Evolutionary conservation across 306 rosid genomes (phyloP).

Genomic region (Begonia loranthoides): DNA sequence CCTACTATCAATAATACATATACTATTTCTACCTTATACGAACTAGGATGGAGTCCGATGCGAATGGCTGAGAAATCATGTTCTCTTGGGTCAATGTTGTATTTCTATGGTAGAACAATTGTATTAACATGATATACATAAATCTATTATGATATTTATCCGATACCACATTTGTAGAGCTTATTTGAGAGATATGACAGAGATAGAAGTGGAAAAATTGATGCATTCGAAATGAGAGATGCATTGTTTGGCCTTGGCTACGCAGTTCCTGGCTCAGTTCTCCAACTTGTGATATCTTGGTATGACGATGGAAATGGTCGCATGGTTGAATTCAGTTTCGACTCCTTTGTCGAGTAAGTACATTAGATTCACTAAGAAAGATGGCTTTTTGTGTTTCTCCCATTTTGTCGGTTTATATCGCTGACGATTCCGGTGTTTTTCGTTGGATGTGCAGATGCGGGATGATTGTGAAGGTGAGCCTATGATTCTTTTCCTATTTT

Average conservation of each 20-base stretch:
- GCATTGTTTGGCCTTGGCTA: conserved; percentile 78
- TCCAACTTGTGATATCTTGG: conserved; percentile 56
- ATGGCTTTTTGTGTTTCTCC: too few species aligned
- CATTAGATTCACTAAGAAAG: background rate
- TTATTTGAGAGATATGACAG: conserved; percentile 72
- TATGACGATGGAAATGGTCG: conserved; percentile 45
- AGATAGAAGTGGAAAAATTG: conserved; percentile 81
- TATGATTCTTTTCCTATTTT: background rate
- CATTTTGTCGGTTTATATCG: too few species aligned
- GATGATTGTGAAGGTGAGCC: conserved; percentile 70
- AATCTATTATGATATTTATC: too few species aligned
- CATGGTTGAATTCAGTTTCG: conserved; percentile 57
- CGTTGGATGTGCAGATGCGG: conserved; percentile 64
- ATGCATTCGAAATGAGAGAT: conserved; percentile 70
- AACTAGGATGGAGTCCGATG: too few species aligned
- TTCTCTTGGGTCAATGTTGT: too few species aligned
- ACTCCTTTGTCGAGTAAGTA: conserved; percentile 72
- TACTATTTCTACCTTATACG: too few species aligned
- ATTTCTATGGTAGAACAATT: too few species aligned
- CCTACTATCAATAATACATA: too few species aligned
- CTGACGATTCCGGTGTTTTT: background rate
- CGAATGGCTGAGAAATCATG: too few species aligned
- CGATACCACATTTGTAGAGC: conserved; percentile 22
- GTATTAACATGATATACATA: too few species aligned
- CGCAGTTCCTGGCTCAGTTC: conserved; percentile 55